A percentile compares a stretch with the other conserved stretches of the same genome.
These are phyloP conservation scores for Cornus controversa DNA, from an alignment of 148 eudicot genomes.

Conservation along the genomic window DNA sequence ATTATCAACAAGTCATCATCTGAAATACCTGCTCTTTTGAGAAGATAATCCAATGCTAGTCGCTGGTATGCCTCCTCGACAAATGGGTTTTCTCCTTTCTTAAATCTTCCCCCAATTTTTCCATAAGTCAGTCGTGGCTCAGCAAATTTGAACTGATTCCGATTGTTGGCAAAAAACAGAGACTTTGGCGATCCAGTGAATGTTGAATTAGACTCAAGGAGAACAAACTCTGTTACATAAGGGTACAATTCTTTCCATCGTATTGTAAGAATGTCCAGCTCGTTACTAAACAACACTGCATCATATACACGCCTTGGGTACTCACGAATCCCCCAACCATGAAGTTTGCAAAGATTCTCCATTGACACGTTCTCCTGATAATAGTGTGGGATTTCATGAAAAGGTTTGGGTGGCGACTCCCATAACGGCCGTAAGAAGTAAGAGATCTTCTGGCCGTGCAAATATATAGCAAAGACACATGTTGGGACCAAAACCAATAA, in stretches of 20 bases:
- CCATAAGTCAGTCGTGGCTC: conserved; percentile 77
- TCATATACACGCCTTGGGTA: conserved; percentile 77
- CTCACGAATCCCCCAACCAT: conserved; percentile 81
- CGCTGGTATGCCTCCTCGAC: conserved; percentile 82
- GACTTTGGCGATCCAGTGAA: conserved; percentile 76
- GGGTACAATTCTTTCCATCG: conserved; percentile 87
- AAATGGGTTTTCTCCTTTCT: conserved; percentile 67
- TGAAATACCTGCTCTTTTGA: conserved; percentile 61
- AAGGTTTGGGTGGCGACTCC: conserved; percentile 78
- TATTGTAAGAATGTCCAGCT: conserved; percentile 57
- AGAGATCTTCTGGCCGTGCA: conserved; percentile 77
- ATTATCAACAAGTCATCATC: conserved; percentile 75
- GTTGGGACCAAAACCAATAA: conserved; percentile 53
- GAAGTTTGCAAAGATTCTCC: conserved; percentile 73
- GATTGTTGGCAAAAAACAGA: conserved; percentile 37
- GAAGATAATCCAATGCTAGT: conserved; percentile 67
- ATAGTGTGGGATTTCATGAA: conserved; percentile 65
- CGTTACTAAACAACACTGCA: conserved; percentile 76
- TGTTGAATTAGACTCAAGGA: conserved; percentile 80
- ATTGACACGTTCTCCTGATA: conserved; percentile 65
- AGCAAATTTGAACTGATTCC: conserved; percentile 55
- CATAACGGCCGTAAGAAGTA: conserved; percentile 80
- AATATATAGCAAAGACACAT: conserved; percentile 40
- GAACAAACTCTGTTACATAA: conserved; percentile 60
- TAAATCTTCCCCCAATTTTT: conserved; percentile 55